A percentile compares a stretch with the other conserved stretches of the same genome.
phyloP scores from a whole-genome alignment of 768 basidiomycete species.

The Dioszegia aurantiaca region DNA sequence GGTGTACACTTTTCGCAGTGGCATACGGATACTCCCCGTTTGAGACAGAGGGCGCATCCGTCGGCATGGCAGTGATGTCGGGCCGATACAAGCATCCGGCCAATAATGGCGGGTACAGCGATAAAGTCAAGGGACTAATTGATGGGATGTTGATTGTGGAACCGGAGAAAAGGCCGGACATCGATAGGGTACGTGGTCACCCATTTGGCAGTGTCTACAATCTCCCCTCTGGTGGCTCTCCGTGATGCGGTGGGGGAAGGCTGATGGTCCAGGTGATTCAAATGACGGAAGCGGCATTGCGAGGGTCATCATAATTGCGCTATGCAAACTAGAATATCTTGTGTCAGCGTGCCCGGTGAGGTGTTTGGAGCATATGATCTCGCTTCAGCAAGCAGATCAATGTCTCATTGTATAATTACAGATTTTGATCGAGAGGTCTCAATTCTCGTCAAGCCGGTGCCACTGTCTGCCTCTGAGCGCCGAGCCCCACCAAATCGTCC shows the following conservation, averaged over 20 bases:
- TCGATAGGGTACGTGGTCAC: conserved; percentile 52
- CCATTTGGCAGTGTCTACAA: too few relatives aligned
- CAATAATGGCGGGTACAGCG: conserved; percentile 54
- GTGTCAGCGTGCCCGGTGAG: not conserved
- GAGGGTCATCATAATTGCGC: not conserved
- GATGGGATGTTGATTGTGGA: conserved; percentile 80
- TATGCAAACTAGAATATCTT: not conserved
- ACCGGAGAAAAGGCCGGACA: conserved; percentile 76
- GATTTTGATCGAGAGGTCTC: too few relatives aligned
- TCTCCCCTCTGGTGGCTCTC: too few relatives aligned
- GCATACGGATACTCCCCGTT: conserved; percentile 96
- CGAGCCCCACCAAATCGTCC: not conserved
- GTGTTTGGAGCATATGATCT: not conserved
- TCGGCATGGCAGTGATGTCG: conserved; percentile 94
- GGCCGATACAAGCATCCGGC: conserved; percentile 93
- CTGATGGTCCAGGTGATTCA: conserved; percentile 4
- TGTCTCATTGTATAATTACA: too few relatives aligned
- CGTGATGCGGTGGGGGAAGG: not conserved
- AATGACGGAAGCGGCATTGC: conserved; percentile 6
- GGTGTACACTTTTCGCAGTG: conserved; percentile 89
- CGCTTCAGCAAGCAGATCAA: too few relatives aligned
- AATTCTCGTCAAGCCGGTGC: too few relatives aligned
- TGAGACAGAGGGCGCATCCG: conserved; percentile 93
- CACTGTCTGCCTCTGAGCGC: too few relatives aligned
- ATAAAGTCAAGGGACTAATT: conserved; percentile 61